Percentiles rank a stretch among this genome's conserved stretches.
phyloP scores from a whole-genome alignment of 116 monocot species.

The Papilionanthe hybrid region DNA sequence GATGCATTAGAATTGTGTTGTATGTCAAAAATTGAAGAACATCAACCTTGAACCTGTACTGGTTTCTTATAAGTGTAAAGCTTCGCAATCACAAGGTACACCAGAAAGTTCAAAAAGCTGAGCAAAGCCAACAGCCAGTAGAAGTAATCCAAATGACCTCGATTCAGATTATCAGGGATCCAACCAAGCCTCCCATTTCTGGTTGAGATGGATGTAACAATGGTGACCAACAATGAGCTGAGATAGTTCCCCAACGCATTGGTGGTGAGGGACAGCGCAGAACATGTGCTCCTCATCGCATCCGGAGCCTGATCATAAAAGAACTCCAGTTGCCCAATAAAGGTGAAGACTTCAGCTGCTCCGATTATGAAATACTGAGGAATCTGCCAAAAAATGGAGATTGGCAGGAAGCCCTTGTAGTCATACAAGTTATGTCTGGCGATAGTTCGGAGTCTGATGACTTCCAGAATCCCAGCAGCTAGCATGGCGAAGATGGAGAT shows the following conservation, averaged over 20 bases:
- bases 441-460: slow-evolving; percentile 41
- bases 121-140: slow-evolving; percentile 68
- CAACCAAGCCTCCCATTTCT: slow-evolving; percentile 43
- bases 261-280: slow-evolving; percentile 62
- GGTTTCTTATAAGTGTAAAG: slow-evolving; percentile 70
- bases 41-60: background rate
- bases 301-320: slow-evolving; percentile 85
- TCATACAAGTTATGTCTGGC: slow-evolving; percentile 34
- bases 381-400: slow-evolving; percentile 81
- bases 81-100: slow-evolving; percentile 58
- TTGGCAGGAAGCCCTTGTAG: slow-evolving; percentile 33
- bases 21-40: background rate
- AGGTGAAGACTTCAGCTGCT: slow-evolving; percentile 63
- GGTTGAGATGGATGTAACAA: slow-evolving; percentile 42
- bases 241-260: slow-evolving; percentile 58
- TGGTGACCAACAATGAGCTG: slow-evolving; percentile 57
- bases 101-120: slow-evolving; percentile 52
- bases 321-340: slow-evolving; percentile 72
- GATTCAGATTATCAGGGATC: slow-evolving; percentile 71
- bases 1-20: too few relatives aligned
- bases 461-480: slow-evolving; percentile 53
- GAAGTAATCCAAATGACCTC: slow-evolving; percentile 75
- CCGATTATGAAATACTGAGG: slow-evolving; percentile 78
- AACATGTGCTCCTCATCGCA: slow-evolving; percentile 77
- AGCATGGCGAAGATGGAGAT: slow-evolving; percentile 67